These are phyloP conservation scores for Ceratocystis diversiconidia DNA, from an alignment of 2,329 filamentous ascomycete genomes.

Conservation along the genomic window DNA sequence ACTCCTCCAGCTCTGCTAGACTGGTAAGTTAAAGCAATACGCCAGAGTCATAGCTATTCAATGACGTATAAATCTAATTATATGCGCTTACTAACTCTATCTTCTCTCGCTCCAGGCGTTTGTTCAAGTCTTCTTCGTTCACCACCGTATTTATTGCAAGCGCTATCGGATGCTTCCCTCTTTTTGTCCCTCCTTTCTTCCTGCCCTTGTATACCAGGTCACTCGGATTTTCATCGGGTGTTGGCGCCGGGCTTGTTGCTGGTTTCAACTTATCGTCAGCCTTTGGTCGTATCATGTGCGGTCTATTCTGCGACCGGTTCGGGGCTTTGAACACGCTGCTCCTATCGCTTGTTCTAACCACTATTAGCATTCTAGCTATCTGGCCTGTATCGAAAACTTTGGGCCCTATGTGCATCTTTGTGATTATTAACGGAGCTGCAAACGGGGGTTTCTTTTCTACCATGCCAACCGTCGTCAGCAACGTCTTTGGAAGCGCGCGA, in stretches of 20 bases:
- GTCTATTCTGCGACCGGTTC: slow-evolving; percentile 38
- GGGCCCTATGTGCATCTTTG: slow-evolving; percentile 40
- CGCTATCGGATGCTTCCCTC: slow-evolving; percentile 43
- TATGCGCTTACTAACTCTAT: too few species aligned
- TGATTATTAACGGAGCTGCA: slow-evolving; percentile 43
- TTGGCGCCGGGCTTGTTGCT: slow-evolving; percentile 43
- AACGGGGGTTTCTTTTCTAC: slow-evolving; percentile 51
- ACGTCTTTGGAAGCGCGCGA: slow-evolving; percentile 41
- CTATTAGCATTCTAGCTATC: slow-evolving; percentile 43
- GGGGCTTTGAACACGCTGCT: slow-evolving; percentile 43
- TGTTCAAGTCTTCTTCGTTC: slow-evolving; percentile 40
- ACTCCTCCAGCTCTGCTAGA: slow-evolving; percentile 32
- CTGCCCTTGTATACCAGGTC: slow-evolving; percentile 41
- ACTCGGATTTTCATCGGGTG: slow-evolving; percentile 37
- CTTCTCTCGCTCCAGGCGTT: slow-evolving; percentile 25
- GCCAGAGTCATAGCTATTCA: neutral
- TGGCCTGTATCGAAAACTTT: slow-evolving; percentile 46
- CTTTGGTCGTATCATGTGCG: slow-evolving; percentile 40
- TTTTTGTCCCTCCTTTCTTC: slow-evolving; percentile 49
- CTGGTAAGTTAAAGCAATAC: slow-evolving; percentile 27
- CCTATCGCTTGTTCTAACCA: slow-evolving; percentile 36
- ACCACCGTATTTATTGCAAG: slow-evolving; percentile 38
- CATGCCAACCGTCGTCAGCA: slow-evolving; percentile 48
- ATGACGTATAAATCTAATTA: too few species aligned
- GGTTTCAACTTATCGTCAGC: slow-evolving; percentile 49